Evolutionary conservation across 2,329 filamentous ascomycete genomes (phyloP).

Genomic region (Diaporthe sp.): DNA sequence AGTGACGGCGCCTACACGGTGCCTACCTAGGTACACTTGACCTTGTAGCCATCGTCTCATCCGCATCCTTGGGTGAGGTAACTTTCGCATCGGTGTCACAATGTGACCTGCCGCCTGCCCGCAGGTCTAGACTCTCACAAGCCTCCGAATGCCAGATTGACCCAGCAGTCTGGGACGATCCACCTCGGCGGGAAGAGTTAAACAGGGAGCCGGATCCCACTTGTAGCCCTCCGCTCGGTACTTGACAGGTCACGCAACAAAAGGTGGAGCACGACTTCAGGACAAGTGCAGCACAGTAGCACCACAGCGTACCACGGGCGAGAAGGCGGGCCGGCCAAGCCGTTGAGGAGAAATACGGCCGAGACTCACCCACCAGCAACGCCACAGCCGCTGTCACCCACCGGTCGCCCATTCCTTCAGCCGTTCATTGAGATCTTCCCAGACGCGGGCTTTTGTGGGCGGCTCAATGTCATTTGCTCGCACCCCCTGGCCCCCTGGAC

Average conservation of each 20-base stretch:
- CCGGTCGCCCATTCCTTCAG: background rate
- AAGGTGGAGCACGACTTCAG: background rate
- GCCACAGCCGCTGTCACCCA: constrained; percentile 24
- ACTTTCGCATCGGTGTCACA: no score
- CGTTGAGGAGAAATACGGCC: background rate
- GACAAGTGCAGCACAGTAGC: background rate
- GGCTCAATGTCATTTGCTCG: background rate
- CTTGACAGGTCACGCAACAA: constrained; percentile 1
- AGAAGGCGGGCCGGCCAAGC: constrained; percentile 23
- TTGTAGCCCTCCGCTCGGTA: background rate
- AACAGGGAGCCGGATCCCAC: constrained; percentile 2
- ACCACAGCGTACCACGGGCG: background rate
- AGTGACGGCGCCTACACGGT: no score
- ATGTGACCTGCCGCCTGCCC: no score
- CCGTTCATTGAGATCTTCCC: constrained; percentile 1
- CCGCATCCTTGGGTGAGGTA: no score
- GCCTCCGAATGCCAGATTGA: constrained; percentile 3
- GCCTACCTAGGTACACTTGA: no score
- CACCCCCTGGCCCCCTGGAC: background rate
- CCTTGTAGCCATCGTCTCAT: no score
- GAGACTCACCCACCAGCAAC: background rate
- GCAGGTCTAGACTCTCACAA: constrained; percentile 14
- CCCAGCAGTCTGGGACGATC: constrained; percentile 30
- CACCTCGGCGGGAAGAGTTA: background rate
- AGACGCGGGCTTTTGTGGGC: background rate